phyloP scores from a whole-genome alignment of 2,329 filamentous ascomycete genomes.

The Sordariomycetes sp. region DNA sequence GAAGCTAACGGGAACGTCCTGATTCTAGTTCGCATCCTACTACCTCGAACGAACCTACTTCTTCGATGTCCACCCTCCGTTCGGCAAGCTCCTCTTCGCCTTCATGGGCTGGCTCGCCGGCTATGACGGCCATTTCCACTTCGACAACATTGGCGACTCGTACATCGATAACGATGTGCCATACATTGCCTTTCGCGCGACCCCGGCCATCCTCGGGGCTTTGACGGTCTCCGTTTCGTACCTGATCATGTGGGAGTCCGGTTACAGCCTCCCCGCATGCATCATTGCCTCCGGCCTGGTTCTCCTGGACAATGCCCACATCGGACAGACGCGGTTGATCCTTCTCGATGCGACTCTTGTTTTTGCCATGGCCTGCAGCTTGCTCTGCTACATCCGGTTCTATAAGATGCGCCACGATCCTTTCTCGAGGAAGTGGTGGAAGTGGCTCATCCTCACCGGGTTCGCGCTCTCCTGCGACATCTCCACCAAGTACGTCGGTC shows the following conservation, averaged over 20 bases:
- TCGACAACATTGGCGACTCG: slow-evolving; percentile 98
- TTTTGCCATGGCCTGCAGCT: slow-evolving; percentile 89
- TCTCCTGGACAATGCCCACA: slow-evolving; percentile 94
- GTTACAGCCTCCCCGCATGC: slow-evolving; percentile 89
- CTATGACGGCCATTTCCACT: slow-evolving; percentile 94
- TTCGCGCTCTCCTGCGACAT: slow-evolving; percentile 95
- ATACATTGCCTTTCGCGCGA: slow-evolving; percentile 88
- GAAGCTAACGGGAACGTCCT: background rate
- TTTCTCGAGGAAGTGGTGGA: slow-evolving; percentile 98
- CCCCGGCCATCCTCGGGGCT: slow-evolving; percentile 85
- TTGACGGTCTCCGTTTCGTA: slow-evolving; percentile 91
- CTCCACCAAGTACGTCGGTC: slow-evolving; percentile 94
- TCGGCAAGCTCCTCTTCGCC: slow-evolving; percentile 95
- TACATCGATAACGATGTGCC: slow-evolving; percentile 96
- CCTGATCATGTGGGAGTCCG: slow-evolving; percentile 99
- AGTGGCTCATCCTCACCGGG: slow-evolving; percentile 93
- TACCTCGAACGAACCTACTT: slow-evolving; percentile 98
- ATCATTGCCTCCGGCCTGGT: slow-evolving; percentile 76
- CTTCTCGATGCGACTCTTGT: slow-evolving; percentile 90
- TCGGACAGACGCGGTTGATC: slow-evolving; percentile 91
- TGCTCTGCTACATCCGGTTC: slow-evolving; percentile 92
- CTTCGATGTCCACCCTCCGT: slow-evolving; percentile 98
- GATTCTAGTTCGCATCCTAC: slow-evolving; percentile 55
- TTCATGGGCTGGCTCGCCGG: slow-evolving; percentile 96
- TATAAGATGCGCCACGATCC: slow-evolving; percentile 88